Conservation (phyloP, 2,329 filamentous ascomycete species). For the Talaromyces sp. region DNA sequence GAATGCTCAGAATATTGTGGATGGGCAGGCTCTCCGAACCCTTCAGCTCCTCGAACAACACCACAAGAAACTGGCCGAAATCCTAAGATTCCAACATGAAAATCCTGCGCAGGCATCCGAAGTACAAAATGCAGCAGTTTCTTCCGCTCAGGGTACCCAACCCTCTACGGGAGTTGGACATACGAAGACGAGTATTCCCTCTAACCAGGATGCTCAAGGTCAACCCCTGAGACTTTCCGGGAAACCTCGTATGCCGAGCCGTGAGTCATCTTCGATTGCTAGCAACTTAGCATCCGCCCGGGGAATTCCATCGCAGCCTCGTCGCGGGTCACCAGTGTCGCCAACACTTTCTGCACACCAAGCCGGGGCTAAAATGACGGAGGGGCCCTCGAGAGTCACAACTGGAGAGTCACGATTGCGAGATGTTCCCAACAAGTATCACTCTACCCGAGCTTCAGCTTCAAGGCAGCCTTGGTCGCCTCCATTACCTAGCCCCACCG, state of each 20-base stretch:
- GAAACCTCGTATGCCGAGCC: slow-evolving; percentile 54
- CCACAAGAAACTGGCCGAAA: slow-evolving; percentile 78
- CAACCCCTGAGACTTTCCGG: slow-evolving; percentile 44
- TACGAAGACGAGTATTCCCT: slow-evolving; percentile 23
- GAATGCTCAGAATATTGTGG: slow-evolving; percentile 2
- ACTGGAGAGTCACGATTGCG: slow-evolving; percentile 34
- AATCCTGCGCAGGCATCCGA: slow-evolving; percentile 42
- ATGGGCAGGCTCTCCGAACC: slow-evolving; percentile 75
- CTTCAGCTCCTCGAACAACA: slow-evolving; percentile 84
- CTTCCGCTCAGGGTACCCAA: slow-evolving; percentile 19
- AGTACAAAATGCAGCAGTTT: slow-evolving; percentile 6
- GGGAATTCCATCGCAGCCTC: slow-evolving; percentile 65
- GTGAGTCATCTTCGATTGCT: slow-evolving; percentile 81
- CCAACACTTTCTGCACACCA: slow-evolving; percentile 75
- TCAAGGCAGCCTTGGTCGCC: slow-evolving; percentile 39
- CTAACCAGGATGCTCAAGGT: slow-evolving; percentile 36
- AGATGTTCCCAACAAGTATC: slow-evolving; percentile 29
- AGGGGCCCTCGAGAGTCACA: slow-evolving; percentile 49
- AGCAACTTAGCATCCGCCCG: slow-evolving; percentile 84
- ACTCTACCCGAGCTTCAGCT: slow-evolving; percentile 24
- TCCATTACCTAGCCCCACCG: slow-evolving; percentile 36
- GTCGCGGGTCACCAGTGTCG: slow-evolving; percentile 67
- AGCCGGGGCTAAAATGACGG: slow-evolving; percentile 69
- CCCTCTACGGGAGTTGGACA: slow-evolving; percentile 20
- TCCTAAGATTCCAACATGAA: slow-evolving; percentile 71